Conservation (phyloP, 1,139 yeast species). For the Suhomyces panamericanus region DNA sequence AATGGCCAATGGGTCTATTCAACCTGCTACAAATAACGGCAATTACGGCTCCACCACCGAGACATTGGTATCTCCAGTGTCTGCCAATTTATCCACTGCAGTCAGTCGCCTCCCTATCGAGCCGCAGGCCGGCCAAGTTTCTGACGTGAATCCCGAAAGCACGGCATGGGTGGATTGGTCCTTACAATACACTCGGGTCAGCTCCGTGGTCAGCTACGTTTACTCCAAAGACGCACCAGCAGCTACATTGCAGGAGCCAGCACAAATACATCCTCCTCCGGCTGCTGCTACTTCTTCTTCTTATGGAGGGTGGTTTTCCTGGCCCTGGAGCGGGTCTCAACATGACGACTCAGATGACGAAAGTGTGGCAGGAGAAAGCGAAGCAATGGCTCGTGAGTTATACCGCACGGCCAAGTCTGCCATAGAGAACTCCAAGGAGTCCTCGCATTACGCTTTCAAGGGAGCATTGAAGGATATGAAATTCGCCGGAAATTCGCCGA, state of each 20-base stretch:
- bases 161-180: slow-evolving; percentile 18
- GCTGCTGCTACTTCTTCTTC: not conserved
- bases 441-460: slow-evolving; percentile 38
- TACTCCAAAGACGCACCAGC: slow-evolving; percentile 7
- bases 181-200: slow-evolving; percentile 16
- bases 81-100: not conserved
- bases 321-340: slow-evolving; percentile 20
- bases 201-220: slow-evolving; percentile 18
- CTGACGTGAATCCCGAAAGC: not conserved
- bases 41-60: not conserved
- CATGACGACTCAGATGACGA: slow-evolving; percentile 14
- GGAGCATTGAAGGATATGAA: slow-evolving; percentile 19
- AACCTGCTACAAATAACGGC: not conserved
- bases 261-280: not conserved
- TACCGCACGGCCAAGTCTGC: slow-evolving; percentile 37
- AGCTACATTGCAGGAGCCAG: not conserved
- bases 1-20: not conserved
- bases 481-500: slow-evolving; percentile 20
- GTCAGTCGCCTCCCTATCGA: not conserved
- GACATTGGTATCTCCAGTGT: not conserved
- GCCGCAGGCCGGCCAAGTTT: not conserved
- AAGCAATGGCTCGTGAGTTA: slow-evolving; percentile 21
- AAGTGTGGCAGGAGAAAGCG: slow-evolving; percentile 12
- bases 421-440: slow-evolving; percentile 36
- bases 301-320: slow-evolving; percentile 23